Conservation (phyloP, 2,329 filamentous ascomycete species). For the Truncatella angustata region DNA sequence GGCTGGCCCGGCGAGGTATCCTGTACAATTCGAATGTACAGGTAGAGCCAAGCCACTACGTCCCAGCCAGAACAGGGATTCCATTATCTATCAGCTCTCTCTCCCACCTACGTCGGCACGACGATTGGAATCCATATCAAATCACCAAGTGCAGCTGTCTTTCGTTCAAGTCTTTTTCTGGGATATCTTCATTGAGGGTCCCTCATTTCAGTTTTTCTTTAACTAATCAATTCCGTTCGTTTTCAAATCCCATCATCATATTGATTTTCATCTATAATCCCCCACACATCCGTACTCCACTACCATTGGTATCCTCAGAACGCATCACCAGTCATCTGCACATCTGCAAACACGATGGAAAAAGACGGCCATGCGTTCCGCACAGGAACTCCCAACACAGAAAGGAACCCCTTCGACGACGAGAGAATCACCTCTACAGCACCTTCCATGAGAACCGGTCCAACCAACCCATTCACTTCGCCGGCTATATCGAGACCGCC, state of each 20-base stretch:
- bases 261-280: too few species aligned
- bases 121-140: not conserved
- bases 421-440: conserved; percentile 32
- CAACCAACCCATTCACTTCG: conserved; percentile 44
- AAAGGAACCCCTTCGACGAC: conserved; percentile 38
- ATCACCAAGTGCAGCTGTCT: not conserved
- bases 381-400: conserved; percentile 38
- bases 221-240: not conserved
- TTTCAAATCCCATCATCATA: not conserved
- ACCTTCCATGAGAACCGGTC: conserved; percentile 26
- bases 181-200: not conserved
- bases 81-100: not conserved
- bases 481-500: conserved; percentile 35
- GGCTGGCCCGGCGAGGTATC: conserved; percentile 12
- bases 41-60: not conserved
- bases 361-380: conserved; percentile 31
- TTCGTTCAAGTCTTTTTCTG: not conserved
- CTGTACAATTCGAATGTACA: conserved; percentile 10
- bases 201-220: too few species aligned
- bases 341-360: conserved; percentile 26
- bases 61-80: not conserved
- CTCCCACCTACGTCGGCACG: not conserved
- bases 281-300: too few species aligned
- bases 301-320: not conserved
- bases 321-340: not conserved